These are phyloP conservation scores for Aegilops umbellulata DNA, from an alignment of 176 grass and related monocot species.

Conservation along the genomic window DNA sequence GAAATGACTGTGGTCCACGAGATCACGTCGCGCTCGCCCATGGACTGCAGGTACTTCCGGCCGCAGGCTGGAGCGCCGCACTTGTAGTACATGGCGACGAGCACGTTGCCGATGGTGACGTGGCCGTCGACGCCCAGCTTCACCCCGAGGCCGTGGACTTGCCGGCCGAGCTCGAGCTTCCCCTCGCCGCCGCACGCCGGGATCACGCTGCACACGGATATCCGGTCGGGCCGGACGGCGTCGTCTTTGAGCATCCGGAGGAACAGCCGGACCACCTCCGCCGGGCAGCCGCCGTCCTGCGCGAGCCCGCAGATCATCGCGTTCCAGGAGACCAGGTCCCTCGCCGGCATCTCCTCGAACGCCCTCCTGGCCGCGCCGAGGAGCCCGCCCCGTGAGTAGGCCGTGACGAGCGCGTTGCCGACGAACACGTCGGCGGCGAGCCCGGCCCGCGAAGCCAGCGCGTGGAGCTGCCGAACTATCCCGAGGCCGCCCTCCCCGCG, in stretches of 20 bases:
- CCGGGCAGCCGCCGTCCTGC: constrained; percentile 48
- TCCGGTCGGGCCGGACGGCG: constrained; percentile 50
- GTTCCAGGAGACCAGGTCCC: constrained; percentile 82
- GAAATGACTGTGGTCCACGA: constrained; percentile 88
- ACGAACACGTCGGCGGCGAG: constrained; percentile 50
- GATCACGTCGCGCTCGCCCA: constrained; percentile 58
- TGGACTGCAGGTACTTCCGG: constrained; percentile 46
- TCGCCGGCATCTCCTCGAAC: constrained; percentile 64
- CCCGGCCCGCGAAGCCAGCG: constrained; percentile 53
- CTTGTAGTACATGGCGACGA: constrained; percentile 88
- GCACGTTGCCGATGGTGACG: constrained; percentile 64
- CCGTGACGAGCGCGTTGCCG: constrained; percentile 67
- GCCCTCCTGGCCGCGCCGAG: constrained; percentile 37
- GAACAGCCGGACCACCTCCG: constrained; percentile 55
- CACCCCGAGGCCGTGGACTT: constrained; percentile 63
- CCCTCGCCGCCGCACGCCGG: constrained; percentile 41
- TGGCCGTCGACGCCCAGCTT: constrained; percentile 56
- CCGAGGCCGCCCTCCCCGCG: constrained; percentile 1
- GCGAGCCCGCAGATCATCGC: constrained; percentile 61
- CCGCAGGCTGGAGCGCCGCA: constrained; percentile 30
- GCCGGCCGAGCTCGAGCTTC: constrained; percentile 42
- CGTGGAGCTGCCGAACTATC: constrained; percentile 59
- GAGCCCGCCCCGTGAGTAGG: constrained; percentile 49
- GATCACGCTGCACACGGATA: constrained; percentile 70
- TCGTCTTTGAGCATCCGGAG: constrained; percentile 54